Conservation (phyloP, 2,329 filamentous ascomycete genomes). For the Colletotrichum theobromicola region DNA sequence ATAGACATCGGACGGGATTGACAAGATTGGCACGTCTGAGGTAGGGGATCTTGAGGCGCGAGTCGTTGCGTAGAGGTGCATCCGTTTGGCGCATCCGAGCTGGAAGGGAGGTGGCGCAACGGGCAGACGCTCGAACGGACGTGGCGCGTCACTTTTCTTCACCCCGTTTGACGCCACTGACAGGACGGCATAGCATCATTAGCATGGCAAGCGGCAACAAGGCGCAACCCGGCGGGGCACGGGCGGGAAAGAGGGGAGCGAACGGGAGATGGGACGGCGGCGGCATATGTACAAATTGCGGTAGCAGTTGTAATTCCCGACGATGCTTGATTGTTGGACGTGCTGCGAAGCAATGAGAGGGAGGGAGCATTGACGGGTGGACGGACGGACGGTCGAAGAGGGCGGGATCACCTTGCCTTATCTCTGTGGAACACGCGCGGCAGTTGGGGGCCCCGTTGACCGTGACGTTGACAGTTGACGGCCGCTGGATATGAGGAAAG, state of each 20-base stretch:
- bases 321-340: not conserved
- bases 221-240: not conserved
- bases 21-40: not conserved
- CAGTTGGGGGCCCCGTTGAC: not conserved
- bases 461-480: not conserved
- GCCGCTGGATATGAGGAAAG: not conserved
- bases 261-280: not conserved
- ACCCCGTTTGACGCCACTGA: not conserved
- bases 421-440: not conserved
- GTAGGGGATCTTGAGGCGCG: slow-evolving; percentile 6
- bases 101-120: not conserved
- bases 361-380: not conserved
- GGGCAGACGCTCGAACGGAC: not conserved
- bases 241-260: not conserved
- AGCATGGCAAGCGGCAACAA: not conserved
- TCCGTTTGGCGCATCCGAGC: not conserved
- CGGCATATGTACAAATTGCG: not conserved
- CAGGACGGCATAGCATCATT: not conserved
- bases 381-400: not conserved
- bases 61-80: not conserved
- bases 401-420: not conserved
- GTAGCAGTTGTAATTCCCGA: not conserved
- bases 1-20: slow-evolving; percentile 21
- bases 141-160: not conserved
- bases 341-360: not conserved